Evolutionary conservation across 2,329 filamentous ascomycete genomes (phyloP).

Genomic region (Trichoderma endophyticum): DNA sequence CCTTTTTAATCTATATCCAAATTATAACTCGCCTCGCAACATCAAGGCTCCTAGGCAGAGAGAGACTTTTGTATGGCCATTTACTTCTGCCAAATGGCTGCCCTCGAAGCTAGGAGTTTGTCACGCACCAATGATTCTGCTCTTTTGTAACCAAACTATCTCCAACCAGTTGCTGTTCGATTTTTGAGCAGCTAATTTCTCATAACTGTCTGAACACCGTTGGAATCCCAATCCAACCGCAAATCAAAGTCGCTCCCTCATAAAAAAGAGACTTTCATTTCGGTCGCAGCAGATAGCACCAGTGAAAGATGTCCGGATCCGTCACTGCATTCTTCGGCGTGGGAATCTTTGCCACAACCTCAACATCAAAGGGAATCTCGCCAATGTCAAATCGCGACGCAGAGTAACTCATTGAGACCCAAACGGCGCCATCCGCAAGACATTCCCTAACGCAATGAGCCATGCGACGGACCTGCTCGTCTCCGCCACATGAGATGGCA

Average conservation of each 20-base stretch:
- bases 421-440: constrained; percentile 38
- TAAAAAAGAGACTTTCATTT: constrained; percentile 5
- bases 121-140: background rate
- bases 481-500: constrained; percentile 46
- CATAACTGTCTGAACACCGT: background rate
- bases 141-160: background rate
- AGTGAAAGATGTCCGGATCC: constrained; percentile 47
- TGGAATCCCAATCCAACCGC: background rate
- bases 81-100: background rate
- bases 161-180: background rate
- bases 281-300: constrained; percentile 44
- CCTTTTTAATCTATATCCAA: background rate
- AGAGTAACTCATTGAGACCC: constrained; percentile 50
- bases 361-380: constrained; percentile 40
- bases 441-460: constrained; percentile 33
- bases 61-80: background rate
- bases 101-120: background rate
- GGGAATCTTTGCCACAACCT: constrained; percentile 41
- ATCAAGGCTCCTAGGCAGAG: background rate
- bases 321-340: constrained; percentile 38
- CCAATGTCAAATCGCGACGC: constrained; percentile 38
- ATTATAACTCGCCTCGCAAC: background rate
- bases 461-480: constrained; percentile 38
- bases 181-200: background rate
- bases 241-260: background rate